Evolutionary conservation across 192 early-diverging fungal species (phyloP).

Genomic region (Coemansia sp.): DNA sequence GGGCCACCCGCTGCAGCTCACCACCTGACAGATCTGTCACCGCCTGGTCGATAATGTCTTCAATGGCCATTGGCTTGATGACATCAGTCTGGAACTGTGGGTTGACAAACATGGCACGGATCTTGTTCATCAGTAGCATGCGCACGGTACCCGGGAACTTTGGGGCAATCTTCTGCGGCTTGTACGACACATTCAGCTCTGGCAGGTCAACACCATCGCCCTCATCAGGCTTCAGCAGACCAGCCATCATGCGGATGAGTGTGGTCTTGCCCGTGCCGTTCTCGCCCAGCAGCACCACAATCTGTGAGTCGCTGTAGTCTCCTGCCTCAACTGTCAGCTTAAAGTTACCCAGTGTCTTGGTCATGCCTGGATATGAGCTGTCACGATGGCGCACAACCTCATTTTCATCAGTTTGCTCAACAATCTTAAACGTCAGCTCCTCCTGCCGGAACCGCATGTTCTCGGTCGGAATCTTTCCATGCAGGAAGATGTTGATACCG

Average conservation of each 20-base stretch:
- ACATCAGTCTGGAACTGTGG: slow-evolving; percentile 98
- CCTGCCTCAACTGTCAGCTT: slow-evolving; percentile 73
- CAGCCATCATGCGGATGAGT: slow-evolving; percentile 92
- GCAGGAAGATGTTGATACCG: slow-evolving; percentile 98
- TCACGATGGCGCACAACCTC: slow-evolving; percentile 66
- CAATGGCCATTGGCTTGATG: slow-evolving; percentile 89
- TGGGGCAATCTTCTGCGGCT: slow-evolving; percentile 97
- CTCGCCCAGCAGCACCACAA: slow-evolving; percentile 96
- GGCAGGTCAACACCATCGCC: slow-evolving; percentile 70
- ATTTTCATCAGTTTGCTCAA: slow-evolving; percentile 79
- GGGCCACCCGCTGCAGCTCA: slow-evolving; percentile 98
- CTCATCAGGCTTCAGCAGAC: slow-evolving; percentile 76
- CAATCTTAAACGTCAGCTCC: slow-evolving; percentile 86
- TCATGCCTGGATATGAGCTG: slow-evolving; percentile 87
- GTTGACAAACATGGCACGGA: slow-evolving; percentile 79
- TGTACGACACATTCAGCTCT: slow-evolving; percentile 87
- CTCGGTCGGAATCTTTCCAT: slow-evolving; percentile 95
- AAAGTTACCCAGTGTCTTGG: slow-evolving; percentile 84
- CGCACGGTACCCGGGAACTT: slow-evolving; percentile 92
- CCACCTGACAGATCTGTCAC: slow-evolving; percentile 88
- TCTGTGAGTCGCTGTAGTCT: slow-evolving; percentile 94
- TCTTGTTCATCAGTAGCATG: slow-evolving; percentile 86
- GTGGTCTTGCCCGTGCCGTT: slow-evolving; percentile 99
- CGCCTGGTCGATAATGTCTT: slow-evolving; percentile 89
- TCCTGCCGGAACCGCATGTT: slow-evolving; percentile 99